phyloP scores from a whole-genome alignment of 805 yeast species.

The Peterozyma xylosa region DNA sequence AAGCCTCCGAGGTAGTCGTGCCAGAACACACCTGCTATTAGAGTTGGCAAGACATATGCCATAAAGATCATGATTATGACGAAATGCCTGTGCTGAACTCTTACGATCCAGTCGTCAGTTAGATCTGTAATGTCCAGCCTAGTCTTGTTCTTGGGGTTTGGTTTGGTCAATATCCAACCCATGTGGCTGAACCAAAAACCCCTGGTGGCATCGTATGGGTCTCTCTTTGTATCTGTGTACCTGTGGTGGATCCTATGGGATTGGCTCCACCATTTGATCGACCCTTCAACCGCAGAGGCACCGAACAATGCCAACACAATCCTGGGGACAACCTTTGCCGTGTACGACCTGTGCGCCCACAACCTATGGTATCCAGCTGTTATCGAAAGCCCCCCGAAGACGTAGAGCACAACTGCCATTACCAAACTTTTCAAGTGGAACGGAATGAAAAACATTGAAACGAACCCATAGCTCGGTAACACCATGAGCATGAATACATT shows the following conservation, averaged over 20 bases:
- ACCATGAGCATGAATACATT: conserved; percentile 57
- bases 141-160: conserved; percentile 77
- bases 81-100: conserved; percentile 78
- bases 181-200: conserved; percentile 82
- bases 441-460: conserved; percentile 35
- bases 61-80: conserved; percentile 50
- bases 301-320: conserved; percentile 70
- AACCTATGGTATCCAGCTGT: conserved; percentile 83
- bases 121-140: conserved; percentile 78
- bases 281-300: conserved; percentile 78
- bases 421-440: conserved; percentile 39
- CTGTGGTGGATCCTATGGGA: conserved; percentile 82
- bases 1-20: conserved; percentile 67
- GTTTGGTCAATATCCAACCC: conserved; percentile 80
- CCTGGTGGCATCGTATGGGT: conserved; percentile 79
- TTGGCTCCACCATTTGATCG: conserved; percentile 87
- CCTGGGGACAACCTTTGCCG: conserved; percentile 53
- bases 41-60: conserved; percentile 56
- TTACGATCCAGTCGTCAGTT: conserved; percentile 70
- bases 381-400: conserved; percentile 62
- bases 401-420: conserved; percentile 44
- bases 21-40: conserved; percentile 47
- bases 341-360: conserved; percentile 71
- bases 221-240: conserved; percentile 76
- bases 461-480: conserved; percentile 50